A percentile compares a stretch with the other conserved stretches of the same genome.
Evolutionary conservation across 306 rosid species (phyloP).

Genomic region (Cotoneaster glaucophyllus): DNA sequence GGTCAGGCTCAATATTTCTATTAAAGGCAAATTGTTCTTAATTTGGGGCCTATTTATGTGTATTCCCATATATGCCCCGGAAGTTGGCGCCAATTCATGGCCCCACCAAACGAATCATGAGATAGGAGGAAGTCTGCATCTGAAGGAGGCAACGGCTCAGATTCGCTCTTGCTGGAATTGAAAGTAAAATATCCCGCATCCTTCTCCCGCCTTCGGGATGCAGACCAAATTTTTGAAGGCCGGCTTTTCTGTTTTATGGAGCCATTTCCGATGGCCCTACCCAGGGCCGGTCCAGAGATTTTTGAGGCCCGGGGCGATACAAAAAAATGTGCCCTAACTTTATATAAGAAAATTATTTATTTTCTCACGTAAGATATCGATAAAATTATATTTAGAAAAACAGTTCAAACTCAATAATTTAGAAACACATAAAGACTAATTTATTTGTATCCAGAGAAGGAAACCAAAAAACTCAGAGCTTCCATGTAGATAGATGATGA

Average conservation of each 20-base stretch:
- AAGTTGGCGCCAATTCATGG: neutral
- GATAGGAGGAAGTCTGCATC: neutral
- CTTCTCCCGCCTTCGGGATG: constrained; percentile 1
- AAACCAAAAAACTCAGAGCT: no score
- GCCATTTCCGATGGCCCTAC: constrained; percentile 23
- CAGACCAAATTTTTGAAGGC: constrained; percentile 6
- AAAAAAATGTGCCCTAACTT: no score
- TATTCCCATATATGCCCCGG: neutral
- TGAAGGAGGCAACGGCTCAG: constrained; percentile 8
- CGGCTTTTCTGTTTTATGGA: constrained; percentile 42
- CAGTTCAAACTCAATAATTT: no score
- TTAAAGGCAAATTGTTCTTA: neutral
- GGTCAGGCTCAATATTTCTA: no score
- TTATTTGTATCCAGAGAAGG: no score
- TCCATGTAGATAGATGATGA: no score
- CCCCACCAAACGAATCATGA: neutral
- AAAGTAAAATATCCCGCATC: constrained; percentile 2
- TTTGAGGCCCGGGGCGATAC: no score
- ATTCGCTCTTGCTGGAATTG: neutral
- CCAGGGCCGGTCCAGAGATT: no score
- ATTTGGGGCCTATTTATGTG: neutral
- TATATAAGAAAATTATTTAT: no score
- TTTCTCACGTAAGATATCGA: no score
- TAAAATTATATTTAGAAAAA: no score
- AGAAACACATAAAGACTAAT: no score